Conservation (phyloP, 306 rosid genomes). For the Begonia fuchsioides region DNA sequence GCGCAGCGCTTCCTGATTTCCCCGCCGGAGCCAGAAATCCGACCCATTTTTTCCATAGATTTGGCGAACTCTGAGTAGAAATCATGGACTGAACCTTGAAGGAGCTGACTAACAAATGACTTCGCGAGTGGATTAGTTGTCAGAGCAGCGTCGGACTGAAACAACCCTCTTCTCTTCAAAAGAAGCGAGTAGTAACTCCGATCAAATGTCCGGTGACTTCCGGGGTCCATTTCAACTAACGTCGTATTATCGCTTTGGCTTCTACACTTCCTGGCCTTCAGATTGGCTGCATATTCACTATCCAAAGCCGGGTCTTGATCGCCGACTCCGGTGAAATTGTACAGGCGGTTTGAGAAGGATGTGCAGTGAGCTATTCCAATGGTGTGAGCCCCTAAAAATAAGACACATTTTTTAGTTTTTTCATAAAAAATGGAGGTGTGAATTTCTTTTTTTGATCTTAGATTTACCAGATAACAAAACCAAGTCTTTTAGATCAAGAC, state of each 20-base stretch:
- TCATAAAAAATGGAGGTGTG: no score
- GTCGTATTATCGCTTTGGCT: conserved; percentile 38
- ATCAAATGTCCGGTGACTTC: conserved; percentile 75
- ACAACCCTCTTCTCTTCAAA: conserved; percentile 59
- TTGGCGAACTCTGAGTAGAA: conserved; percentile 51
- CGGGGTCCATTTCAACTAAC: conserved; percentile 83
- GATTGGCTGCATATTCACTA: conserved; percentile 55
- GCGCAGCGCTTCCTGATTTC: conserved; percentile 78
- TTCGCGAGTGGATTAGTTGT: conserved; percentile 33
- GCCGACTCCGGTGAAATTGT: conserved; percentile 62
- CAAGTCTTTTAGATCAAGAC: conserved; percentile 54
- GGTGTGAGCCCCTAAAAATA: conserved; percentile 65
- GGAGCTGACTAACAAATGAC: conserved; percentile 24
- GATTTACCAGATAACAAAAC: conserved; percentile 11
- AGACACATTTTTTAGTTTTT: no score
- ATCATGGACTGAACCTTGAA: conserved; percentile 34
- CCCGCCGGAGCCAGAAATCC: conserved; percentile 58
- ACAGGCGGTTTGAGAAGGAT: conserved; percentile 45
- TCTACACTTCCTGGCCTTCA: conserved; percentile 62
- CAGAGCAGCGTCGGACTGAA: conserved; percentile 68
- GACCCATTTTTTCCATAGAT: conserved; percentile 76
- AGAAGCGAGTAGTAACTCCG: conserved; percentile 44
- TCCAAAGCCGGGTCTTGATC: conserved; percentile 82
- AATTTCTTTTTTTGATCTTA: not conserved
- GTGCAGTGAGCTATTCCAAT: conserved; percentile 71